Percentiles rank a stretch among this genome's conserved stretches.
Conservation (phyloP, 2,329 filamentous ascomycete species). For the Tolypocladium nubicola region DNA sequence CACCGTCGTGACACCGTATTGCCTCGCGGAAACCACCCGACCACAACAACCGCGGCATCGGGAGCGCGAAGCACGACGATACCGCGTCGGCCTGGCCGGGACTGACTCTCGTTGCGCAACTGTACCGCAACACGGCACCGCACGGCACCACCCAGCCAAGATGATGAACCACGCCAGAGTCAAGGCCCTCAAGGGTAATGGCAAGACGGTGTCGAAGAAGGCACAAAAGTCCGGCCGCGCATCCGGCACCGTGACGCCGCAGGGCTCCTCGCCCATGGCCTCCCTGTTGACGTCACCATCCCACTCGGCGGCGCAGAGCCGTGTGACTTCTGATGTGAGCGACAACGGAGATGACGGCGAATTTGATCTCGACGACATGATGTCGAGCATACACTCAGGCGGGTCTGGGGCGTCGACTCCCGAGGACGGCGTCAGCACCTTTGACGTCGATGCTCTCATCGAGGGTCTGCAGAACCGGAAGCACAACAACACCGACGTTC, state of each 20-base stretch:
- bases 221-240: constrained; percentile 47
- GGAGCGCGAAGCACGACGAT: neutral
- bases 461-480: constrained; percentile 65
- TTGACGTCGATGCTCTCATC: constrained; percentile 53
- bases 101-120: neutral
- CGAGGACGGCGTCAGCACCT: constrained; percentile 56
- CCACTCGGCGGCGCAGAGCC: constrained; percentile 48
- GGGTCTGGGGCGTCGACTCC: constrained; percentile 39
- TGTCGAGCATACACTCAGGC: constrained; percentile 29
- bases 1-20: neutral
- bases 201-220: constrained; percentile 63
- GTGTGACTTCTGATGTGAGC: constrained; percentile 51
- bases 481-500: constrained; percentile 60
- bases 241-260: constrained; percentile 47
- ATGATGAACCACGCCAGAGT: constrained; percentile 62
- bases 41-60: neutral
- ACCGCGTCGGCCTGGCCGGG: neutral
- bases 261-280: constrained; percentile 47
- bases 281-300: constrained; percentile 48
- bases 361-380: constrained; percentile 30
- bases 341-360: constrained; percentile 38
- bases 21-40: neutral
- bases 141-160: constrained; percentile 1
- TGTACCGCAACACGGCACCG: neutral
- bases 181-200: constrained; percentile 57